Percentiles rank a stretch among this genome's conserved stretches.
Evolutionary conservation across 495 filamentous ascomycete species (phyloP).

Genomic region (Neurospora cerealis): DNA sequence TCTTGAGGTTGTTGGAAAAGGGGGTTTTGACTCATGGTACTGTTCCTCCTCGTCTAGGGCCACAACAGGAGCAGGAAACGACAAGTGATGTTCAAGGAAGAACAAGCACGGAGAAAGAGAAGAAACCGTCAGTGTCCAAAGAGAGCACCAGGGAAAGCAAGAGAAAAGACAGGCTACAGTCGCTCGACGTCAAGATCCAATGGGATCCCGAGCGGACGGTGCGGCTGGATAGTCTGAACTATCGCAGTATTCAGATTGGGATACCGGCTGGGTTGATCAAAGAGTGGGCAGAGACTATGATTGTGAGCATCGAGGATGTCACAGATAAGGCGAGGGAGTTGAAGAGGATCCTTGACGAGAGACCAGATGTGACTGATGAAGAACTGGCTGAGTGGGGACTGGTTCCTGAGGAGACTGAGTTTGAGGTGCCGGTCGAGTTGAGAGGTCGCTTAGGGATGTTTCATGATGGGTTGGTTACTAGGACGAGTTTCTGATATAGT

Average conservation of each 20-base stretch:
- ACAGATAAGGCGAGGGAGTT: constrained; percentile 40
- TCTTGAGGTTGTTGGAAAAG: constrained; percentile 28
- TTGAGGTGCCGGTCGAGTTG: constrained; percentile 26
- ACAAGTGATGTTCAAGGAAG: background rate
- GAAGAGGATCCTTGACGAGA: constrained; percentile 34
- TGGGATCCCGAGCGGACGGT: constrained; percentile 53
- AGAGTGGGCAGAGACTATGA: constrained; percentile 41
- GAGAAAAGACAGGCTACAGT: constrained; percentile 11
- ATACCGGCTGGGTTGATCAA: constrained; percentile 32
- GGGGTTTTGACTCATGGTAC: constrained; percentile 13
- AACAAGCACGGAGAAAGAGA: background rate
- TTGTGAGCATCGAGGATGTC: constrained; percentile 48
- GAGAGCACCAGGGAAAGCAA: background rate
- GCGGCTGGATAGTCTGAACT: constrained; percentile 27
- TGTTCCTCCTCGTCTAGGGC: background rate
- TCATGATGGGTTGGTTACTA: background rate
- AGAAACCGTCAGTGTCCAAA: background rate
- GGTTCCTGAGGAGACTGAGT: constrained; percentile 38
- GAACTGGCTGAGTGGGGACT: constrained; percentile 29
- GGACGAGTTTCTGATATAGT: background rate
- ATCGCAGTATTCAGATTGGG: constrained; percentile 53
- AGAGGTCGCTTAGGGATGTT: constrained; percentile 10
- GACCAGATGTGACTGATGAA: constrained; percentile 18
- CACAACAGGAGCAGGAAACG: background rate
- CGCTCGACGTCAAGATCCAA: constrained; percentile 42